Conservation (phyloP, 352 stramenopile genomes). For the Globisporangium paddicum region DNA sequence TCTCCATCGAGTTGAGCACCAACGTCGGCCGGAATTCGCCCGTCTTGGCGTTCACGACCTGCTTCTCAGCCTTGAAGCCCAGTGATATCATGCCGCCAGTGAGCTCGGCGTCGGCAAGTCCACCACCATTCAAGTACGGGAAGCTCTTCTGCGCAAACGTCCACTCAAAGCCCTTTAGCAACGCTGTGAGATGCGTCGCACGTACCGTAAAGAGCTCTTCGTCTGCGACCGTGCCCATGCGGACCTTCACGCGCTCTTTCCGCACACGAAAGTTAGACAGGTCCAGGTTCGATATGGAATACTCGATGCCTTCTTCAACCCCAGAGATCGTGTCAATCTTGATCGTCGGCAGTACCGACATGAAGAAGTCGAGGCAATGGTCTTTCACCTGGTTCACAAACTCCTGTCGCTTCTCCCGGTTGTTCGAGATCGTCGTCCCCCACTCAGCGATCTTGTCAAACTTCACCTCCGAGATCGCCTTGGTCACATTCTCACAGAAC, state of each 20-base stretch:
- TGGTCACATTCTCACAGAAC: slow-evolving; percentile 71
- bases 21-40: slow-evolving; percentile 65
- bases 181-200: slow-evolving; percentile 64
- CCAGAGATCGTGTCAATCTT: slow-evolving; percentile 80
- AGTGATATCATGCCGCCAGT: slow-evolving; percentile 70
- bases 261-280: slow-evolving; percentile 78
- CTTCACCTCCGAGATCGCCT: slow-evolving; percentile 61
- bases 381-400: slow-evolving; percentile 81
- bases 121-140: slow-evolving; percentile 79
- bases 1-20: slow-evolving; percentile 79
- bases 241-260: slow-evolving; percentile 84
- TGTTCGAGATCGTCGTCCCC: slow-evolving; percentile 52
- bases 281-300: slow-evolving; percentile 75
- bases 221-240: slow-evolving; percentile 73
- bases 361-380: slow-evolving; percentile 84
- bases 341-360: slow-evolving; percentile 78
- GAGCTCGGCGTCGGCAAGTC: slow-evolving; percentile 64
- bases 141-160: slow-evolving; percentile 86
- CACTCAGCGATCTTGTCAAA: slow-evolving; percentile 66
- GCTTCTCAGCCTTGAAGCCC: slow-evolving; percentile 81
- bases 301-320: slow-evolving; percentile 70
- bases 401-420: slow-evolving; percentile 65
- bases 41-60: slow-evolving; percentile 44
- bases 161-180: slow-evolving; percentile 83
- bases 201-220: slow-evolving; percentile 79